Base-by-base conservation (phyloP, 2,329 filamentous ascomycete genomes). In the Cytospora paraplurivora region DNA sequence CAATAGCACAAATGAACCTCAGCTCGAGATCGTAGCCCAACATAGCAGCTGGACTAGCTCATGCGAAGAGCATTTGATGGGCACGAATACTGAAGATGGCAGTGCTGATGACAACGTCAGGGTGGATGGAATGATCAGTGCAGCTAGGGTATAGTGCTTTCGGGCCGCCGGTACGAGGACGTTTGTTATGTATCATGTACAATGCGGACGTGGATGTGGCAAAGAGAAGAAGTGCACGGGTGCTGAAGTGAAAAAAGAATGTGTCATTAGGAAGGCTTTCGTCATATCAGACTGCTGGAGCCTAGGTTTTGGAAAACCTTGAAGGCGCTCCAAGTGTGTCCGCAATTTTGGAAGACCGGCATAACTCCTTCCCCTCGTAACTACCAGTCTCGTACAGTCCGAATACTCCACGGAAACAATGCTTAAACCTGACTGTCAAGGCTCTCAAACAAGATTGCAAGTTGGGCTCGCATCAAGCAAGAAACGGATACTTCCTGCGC, bases 231-330 rank as follows among this genome's bases (percentile, higher is more conserved):
- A 54, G 63, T 53, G 59, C 49, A 58, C 47, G 52, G 51, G 59
- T 51, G 41, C 56, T 57, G 62, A 56, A 64, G 60, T 59, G 62
- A 63, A 64, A 62, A 62, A 56, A 50, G 64, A 63, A 55, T 57
- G 61, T 64, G 63, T 66, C 62, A 66, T 66, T 66, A 66, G 64
- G 63, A 63, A 56, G 61, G 47, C 57, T 49, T 49, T 59, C 47
- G 51, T 51, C 54, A 49, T 59, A 17, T 51, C 58, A 56, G 50
- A 54, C 51, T 32, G 38, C 47, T 57, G 64, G 57, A 64, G 53
- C 4, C 64, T 64, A 66, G 56, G 62, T 58, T 47, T 38, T 49
- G 52, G 55, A 57, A 61, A 50, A 37, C 57, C 54, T 49, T 53
- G 19, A 19, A 37, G 56, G 27, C 55, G 64, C 51, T 64, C 49